Base-by-base conservation (phyloP, 2,329 filamentous ascomycete species). In the Hypoxylon rubiginosum region DNA sequence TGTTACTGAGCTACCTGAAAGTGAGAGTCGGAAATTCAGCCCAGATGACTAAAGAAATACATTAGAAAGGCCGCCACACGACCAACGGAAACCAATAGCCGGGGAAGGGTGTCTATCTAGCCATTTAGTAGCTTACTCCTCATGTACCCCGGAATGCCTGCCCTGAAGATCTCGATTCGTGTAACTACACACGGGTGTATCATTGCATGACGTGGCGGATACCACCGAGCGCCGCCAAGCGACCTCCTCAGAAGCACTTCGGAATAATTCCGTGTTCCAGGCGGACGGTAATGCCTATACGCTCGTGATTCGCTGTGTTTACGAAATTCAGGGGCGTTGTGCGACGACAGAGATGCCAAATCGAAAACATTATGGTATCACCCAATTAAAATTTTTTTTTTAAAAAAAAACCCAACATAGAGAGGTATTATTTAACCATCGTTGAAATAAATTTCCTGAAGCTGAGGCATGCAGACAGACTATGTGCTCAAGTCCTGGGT, bases 101-200 rank as follows among this genome's bases (percentile, higher is more conserved):
- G 15, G n/a, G 21, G 4, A 13, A 19, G 43, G 46, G n/a, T 32
- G 19, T 41, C 10, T 10, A 45, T n/a, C 7, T 28, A 28, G 26
- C 26, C 26, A 4, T 7, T 28, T 13, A 19, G n/a, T 15, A 21
- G 24, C 60, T 63, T 58, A 41, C 54, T 43, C 17, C 32, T 62
- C 13, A 54, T 63, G 60, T 30, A 58, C 54, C 54, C 60, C 60
- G 21, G 60, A 63, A 32, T 49, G 46, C 30, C 10, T 7, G 21
- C 30, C n/a, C 32, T 43, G 39, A 21, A 15, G 48, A 53, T 53
- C 41, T 36, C 41, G 26, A 30, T 30, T 28, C 26, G 48, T 63
- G 60, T 54, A 48, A 48, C 41, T 28, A 21, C 19, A 53, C 8
- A 26, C 32, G 34, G 19, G 21, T n/a, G 36, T 30, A 6, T 15